Evolutionary conservation across 495 filamentous ascomycete species (phyloP).

Genomic region (Daldinia concentrica): DNA sequence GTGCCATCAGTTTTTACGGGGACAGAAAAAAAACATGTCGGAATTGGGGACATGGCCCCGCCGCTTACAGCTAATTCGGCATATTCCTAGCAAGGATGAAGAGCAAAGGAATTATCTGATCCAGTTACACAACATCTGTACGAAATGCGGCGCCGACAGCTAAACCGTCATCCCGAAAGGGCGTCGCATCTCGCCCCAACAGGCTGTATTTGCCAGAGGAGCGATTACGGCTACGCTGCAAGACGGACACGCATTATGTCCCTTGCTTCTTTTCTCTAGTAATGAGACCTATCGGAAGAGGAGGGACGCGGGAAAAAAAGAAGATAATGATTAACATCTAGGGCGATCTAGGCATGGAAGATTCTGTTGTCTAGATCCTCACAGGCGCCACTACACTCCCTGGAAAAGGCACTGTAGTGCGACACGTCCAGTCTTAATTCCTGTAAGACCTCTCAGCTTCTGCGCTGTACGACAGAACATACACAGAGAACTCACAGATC

Average conservation of each 20-base stretch:
- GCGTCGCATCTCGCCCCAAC: slow-evolving; percentile 18
- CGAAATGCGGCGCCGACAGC: slow-evolving; percentile 32
- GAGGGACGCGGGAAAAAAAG: not conserved
- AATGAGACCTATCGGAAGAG: slow-evolving; percentile 36
- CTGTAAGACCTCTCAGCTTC: slow-evolving; percentile 27
- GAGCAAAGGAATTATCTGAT: slow-evolving; percentile 38
- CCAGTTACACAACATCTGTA: slow-evolving; percentile 37
- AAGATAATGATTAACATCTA: slow-evolving; percentile 7
- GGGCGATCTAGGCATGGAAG: slow-evolving; percentile 13
- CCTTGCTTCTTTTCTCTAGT: slow-evolving; percentile 23
- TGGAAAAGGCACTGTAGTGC: slow-evolving; percentile 30
- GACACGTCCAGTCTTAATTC: slow-evolving; percentile 15
- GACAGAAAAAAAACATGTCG: slow-evolving; percentile 23
- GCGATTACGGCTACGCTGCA: slow-evolving; percentile 28
- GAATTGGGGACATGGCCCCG: slow-evolving; percentile 22
- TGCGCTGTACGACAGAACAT: slow-evolving; percentile 28
- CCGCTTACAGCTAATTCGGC: slow-evolving; percentile 16
- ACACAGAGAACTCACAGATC: slow-evolving; percentile 8
- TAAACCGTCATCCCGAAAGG: slow-evolving; percentile 21
- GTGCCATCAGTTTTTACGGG: slow-evolving; percentile 21
- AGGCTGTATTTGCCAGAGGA: slow-evolving; percentile 19
- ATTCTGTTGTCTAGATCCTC: slow-evolving; percentile 21
- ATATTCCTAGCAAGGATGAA: slow-evolving; percentile 11
- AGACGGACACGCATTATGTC: slow-evolving; percentile 23
- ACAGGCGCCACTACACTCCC: slow-evolving; percentile 32